A percentile compares a stretch with the other conserved stretches of the same genome.
Conservation (phyloP, 352 stramenopile genomes). For the Globisporangium iwayamae region DNA sequence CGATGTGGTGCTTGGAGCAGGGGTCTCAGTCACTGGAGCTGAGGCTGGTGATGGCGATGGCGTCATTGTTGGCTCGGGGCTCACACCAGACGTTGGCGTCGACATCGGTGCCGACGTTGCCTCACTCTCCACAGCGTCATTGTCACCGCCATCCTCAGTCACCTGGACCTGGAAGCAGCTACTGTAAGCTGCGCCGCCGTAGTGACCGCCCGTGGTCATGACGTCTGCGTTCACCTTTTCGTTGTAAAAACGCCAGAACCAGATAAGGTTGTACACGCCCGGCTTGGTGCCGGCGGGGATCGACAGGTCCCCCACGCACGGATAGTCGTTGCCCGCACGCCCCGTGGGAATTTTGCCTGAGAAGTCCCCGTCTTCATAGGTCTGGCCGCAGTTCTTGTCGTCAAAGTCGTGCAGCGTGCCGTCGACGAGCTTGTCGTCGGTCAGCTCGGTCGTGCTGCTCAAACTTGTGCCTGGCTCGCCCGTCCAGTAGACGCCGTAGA, state of each 20-base stretch:
- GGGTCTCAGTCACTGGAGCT: neutral
- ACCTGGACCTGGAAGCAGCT: constrained; percentile 67
- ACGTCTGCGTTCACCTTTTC: constrained; percentile 24
- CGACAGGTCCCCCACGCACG: constrained; percentile 44
- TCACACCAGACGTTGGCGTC: neutral
- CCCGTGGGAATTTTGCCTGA: constrained; percentile 33
- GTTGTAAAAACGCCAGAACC: constrained; percentile 75
- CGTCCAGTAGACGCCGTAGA: constrained; percentile 66
- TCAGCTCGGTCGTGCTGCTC: constrained; percentile 43
- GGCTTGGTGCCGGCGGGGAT: constrained; percentile 17
- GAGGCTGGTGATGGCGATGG: neutral
- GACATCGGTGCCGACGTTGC: neutral
- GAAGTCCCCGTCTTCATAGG: constrained; percentile 36
- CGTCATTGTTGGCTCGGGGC: neutral
- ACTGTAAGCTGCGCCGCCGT: constrained; percentile 55
- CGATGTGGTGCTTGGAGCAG: neutral
- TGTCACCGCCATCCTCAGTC: neutral
- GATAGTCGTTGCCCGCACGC: constrained; percentile 48
- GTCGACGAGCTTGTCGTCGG: constrained; percentile 51
- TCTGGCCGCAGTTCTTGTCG: constrained; percentile 58
- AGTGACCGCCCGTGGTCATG: constrained; percentile 20
- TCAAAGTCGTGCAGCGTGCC: constrained; percentile 67
- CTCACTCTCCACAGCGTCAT: neutral
- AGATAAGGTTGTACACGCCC: constrained; percentile 62
- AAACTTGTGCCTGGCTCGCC: constrained; percentile 33